phyloP scores from a whole-genome alignment of 768 basidiomycete species.

The Clavulina sp. region DNA sequence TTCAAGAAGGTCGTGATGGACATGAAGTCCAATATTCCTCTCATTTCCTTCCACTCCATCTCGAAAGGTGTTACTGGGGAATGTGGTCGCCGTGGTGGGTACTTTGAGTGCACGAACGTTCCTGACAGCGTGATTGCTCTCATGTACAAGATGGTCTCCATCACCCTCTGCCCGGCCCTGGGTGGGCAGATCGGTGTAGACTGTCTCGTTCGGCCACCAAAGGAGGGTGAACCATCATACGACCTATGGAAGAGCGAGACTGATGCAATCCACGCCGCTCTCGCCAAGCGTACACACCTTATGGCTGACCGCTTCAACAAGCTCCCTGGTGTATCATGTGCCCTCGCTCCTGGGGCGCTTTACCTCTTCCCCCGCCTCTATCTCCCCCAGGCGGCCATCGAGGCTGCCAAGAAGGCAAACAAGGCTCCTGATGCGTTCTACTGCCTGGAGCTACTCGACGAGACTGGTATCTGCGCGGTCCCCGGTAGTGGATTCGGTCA shows the following conservation, averaged over 20 bases:
- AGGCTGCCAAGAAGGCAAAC: slow-evolving; percentile 49
- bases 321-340: slow-evolving; percentile 79
- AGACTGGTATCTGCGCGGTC: slow-evolving; percentile 85
- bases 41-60: slow-evolving; percentile 94
- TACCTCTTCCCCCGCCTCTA: slow-evolving; percentile 81
- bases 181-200: slow-evolving; percentile 90
- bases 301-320: slow-evolving; percentile 71
- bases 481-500: slow-evolving; percentile 93
- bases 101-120: slow-evolving; percentile 85
- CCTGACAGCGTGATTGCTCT: slow-evolving; percentile 57
- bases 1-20: slow-evolving; percentile 78
- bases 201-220: slow-evolving; percentile 81
- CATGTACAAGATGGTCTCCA: slow-evolving; percentile 93
- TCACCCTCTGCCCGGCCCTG: slow-evolving; percentile 77
- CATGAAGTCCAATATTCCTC: slow-evolving; percentile 52
- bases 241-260: slow-evolving; percentile 72
- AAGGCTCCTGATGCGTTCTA: slow-evolving; percentile 86
- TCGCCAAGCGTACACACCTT: slow-evolving; percentile 45
- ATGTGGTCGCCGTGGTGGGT: slow-evolving; percentile 93
- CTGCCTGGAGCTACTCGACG: slow-evolving; percentile 63
- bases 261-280: slow-evolving; percentile 53
- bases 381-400: slow-evolving; percentile 53
- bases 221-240: slow-evolving; percentile 57
- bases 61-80: slow-evolving; percentile 94
- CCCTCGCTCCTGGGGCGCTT: slow-evolving; percentile 77